phyloP scores from a whole-genome alignment of 371 early-diverging fungal genomes.

The Mucor irregularis region DNA sequence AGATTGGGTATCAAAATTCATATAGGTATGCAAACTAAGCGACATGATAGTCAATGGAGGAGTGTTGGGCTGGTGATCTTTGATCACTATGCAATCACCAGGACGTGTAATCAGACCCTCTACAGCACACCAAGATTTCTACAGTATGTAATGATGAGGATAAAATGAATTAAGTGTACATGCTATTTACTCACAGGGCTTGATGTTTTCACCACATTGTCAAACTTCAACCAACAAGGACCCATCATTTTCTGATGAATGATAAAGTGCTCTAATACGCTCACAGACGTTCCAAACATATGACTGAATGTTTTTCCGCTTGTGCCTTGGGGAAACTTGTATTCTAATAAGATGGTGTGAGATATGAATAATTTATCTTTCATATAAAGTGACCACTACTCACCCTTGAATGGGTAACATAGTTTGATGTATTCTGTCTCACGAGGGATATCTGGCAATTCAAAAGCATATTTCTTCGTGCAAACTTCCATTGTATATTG shows the following conservation, averaged over 20 bases:
- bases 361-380: not conserved
- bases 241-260: conserved; percentile 95
- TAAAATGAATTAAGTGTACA: too few relatives aligned
- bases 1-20: conserved; percentile 69
- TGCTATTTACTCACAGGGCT: not conserved
- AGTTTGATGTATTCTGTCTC: conserved; percentile 86
- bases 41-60: conserved; percentile 88
- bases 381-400: not conserved
- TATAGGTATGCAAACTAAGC: conserved; percentile 74
- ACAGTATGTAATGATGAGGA: conserved; percentile 34
- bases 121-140: conserved; percentile 80
- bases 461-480: conserved; percentile 90
- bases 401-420: conserved; percentile 71
- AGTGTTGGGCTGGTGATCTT: conserved; percentile 26
- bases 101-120: conserved; percentile 70
- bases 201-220: conserved; percentile 12
- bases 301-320: conserved; percentile 83
- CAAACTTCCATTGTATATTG: conserved; percentile 60
- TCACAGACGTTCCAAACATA: conserved; percentile 87
- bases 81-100: conserved; percentile 56
- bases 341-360: conserved; percentile 40
- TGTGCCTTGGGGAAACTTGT: conserved; percentile 65
- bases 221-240: conserved; percentile 96
- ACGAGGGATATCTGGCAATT: conserved; percentile 75
- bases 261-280: conserved; percentile 86